phyloP scores from a whole-genome alignment of 306 rosid genomes.

The Begonia masoniana region DNA sequence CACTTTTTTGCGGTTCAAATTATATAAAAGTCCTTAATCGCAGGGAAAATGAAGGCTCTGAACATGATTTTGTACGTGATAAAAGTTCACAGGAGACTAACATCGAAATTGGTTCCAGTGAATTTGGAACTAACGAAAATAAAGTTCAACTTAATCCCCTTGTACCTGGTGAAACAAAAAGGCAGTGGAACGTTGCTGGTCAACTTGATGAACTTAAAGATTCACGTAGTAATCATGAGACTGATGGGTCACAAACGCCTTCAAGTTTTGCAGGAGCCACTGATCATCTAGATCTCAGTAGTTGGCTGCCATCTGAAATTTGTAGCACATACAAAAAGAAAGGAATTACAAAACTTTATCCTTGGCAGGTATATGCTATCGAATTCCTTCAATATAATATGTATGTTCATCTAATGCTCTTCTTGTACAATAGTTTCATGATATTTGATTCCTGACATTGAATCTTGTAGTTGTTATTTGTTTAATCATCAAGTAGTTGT shows the following conservation, averaged over 20 bases:
- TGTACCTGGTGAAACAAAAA: slow-evolving; percentile 17
- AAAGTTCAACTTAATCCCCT: slow-evolving; percentile 15
- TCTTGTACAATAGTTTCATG: neutral
- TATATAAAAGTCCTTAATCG: slow-evolving; percentile 14
- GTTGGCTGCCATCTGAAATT: slow-evolving; percentile 86
- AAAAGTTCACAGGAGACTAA: slow-evolving; percentile 8
- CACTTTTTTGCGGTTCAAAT: slow-evolving; percentile 16
- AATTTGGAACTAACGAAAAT: slow-evolving; percentile 24
- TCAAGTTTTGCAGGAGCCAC: slow-evolving; percentile 39
- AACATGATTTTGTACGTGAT: slow-evolving; percentile 15
- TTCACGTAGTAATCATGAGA: slow-evolving; percentile 19
- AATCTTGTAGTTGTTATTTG: too few relatives aligned
- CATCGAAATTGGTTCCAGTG: slow-evolving; percentile 3
- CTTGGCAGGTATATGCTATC: slow-evolving; percentile 62
- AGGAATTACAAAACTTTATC: slow-evolving; percentile 75
- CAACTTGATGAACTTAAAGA: slow-evolving; percentile 14
- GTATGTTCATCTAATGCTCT: too few relatives aligned
- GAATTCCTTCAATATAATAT: too few relatives aligned
- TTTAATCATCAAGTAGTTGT: too few relatives aligned
- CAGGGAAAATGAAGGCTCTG: slow-evolving; percentile 22
- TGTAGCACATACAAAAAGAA: slow-evolving; percentile 62
- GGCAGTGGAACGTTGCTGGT: slow-evolving; percentile 10
- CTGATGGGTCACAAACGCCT: slow-evolving; percentile 48
- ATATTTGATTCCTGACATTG: neutral
- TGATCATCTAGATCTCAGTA: slow-evolving; percentile 41